phyloP scores from a whole-genome alignment of 2,329 filamentous ascomycete genomes.

The Xylariaceae sp. region DNA sequence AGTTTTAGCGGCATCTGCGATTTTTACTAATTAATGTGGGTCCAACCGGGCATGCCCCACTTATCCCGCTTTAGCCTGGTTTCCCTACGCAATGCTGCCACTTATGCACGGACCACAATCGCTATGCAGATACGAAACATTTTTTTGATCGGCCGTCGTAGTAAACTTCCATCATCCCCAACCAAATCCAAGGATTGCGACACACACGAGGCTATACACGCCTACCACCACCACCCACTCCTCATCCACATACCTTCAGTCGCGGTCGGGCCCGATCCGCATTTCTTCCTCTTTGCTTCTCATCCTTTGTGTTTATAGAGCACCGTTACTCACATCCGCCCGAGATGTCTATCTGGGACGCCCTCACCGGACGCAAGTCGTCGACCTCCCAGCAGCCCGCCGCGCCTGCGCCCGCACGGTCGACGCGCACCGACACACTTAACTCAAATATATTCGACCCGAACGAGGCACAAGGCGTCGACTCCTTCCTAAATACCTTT shows the following conservation, averaged over 20 bases:
- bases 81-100: background rate
- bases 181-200: constrained; percentile 11
- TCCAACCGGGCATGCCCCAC: background rate
- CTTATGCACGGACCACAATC: constrained; percentile 18
- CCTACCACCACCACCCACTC: background rate
- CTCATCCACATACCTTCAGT: constrained; percentile 1
- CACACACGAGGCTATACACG: background rate
- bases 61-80: background rate
- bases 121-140: constrained; percentile 17
- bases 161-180: constrained; percentile 13
- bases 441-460: constrained; percentile 62
- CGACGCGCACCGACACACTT: constrained; percentile 47
- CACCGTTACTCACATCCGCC: constrained; percentile 6
- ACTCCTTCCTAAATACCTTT: constrained; percentile 76
- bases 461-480: constrained; percentile 69
- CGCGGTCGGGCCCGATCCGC: background rate
- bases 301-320: constrained; percentile 14
- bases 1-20: constrained; percentile 5
- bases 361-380: constrained; percentile 55
- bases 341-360: constrained; percentile 56
- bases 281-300: constrained; percentile 10
- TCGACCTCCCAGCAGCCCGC: constrained; percentile 34
- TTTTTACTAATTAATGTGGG: constrained; percentile 4
- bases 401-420: constrained; percentile 41
- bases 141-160: constrained; percentile 15